phyloP scores from a whole-genome alignment of 805 yeast genomes.

The Cyberlindnera maritima region DNA sequence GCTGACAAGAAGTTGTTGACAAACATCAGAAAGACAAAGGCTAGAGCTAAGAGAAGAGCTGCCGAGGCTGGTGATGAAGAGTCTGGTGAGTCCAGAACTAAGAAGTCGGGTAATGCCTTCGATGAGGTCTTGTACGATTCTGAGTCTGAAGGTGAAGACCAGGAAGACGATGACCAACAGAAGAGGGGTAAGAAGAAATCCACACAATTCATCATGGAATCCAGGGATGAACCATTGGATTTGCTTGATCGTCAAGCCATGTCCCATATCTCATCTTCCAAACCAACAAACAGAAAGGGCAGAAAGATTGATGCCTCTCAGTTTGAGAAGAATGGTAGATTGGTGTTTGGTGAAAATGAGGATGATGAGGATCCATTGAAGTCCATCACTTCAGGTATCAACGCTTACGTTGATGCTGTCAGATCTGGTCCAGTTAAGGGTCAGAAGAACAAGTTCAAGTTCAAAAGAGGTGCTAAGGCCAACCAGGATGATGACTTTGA shows the following conservation, averaged over 20 bases:
- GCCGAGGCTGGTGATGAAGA: conserved; percentile 39
- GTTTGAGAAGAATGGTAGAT: conserved; percentile 53
- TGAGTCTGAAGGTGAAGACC: conserved; percentile 46
- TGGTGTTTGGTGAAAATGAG: conserved; percentile 54
- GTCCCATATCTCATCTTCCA: conserved; percentile 85
- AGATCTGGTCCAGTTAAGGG: conserved; percentile 93
- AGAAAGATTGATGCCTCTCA: conserved; percentile 39
- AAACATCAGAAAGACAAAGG: conserved; percentile 82
- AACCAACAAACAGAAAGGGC: conserved; percentile 61
- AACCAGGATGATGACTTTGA: conserved; percentile 53
- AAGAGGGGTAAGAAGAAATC: conserved; percentile 31
- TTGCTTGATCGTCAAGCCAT: conserved; percentile 80
- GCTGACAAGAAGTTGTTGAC: conserved; percentile 80
- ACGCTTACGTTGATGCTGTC: conserved; percentile 93
- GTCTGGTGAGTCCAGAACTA: conserved; percentile 24
- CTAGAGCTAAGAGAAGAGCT: conserved; percentile 77
- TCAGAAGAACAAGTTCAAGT: conserved; percentile 86
- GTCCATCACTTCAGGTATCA: conserved; percentile 58
- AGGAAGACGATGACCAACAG: conserved; percentile 29
- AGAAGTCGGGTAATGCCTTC: conserved; percentile 76
- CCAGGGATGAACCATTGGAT: conserved; percentile 79
- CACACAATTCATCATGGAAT: conserved; percentile 72
- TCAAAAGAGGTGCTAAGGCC: conserved; percentile 59
- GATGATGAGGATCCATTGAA: conserved; percentile 46
- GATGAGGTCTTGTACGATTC: conserved; percentile 86